These are phyloP conservation scores for Picea engelmannii DNA, from an alignment of 83 land plant species.

Conservation along the genomic window DNA sequence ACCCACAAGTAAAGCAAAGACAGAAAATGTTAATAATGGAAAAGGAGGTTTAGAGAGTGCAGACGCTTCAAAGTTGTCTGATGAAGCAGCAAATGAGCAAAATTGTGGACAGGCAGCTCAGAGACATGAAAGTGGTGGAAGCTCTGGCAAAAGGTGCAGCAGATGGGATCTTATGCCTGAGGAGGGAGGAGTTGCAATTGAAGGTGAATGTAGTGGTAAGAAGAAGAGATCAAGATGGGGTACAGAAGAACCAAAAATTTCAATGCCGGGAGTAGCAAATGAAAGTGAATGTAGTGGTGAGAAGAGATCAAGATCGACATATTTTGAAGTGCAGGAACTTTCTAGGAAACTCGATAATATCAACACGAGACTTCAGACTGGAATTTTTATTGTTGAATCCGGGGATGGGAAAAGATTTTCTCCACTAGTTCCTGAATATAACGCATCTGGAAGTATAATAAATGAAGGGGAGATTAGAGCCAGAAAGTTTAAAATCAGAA, in stretches of 20 bases:
- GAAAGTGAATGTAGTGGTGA: too few relatives aligned
- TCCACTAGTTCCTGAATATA: conserved; percentile 74
- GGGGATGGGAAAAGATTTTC: conserved; percentile 69
- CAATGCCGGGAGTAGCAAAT: conserved; percentile 35
- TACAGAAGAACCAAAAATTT: conserved; percentile 45
- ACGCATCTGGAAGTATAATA: conserved; percentile 62
- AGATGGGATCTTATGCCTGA: conserved; percentile 5
- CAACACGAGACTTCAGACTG: conserved; percentile 49
- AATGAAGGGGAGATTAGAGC: conserved; percentile 71
- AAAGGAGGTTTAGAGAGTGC: too few relatives aligned
- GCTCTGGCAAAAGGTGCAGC: conserved; percentile 28
- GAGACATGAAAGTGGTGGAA: conserved; percentile 13
- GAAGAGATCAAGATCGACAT: conserved; percentile 11
- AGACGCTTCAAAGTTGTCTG: not conserved
- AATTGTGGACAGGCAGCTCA: not conserved
- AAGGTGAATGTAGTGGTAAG: conserved; percentile 13
- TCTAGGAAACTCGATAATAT: conserved; percentile 39
- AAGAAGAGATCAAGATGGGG: conserved; percentile 68
- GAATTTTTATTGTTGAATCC: not conserved
- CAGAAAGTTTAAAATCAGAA: too few relatives aligned
- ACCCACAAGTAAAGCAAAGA: not conserved
- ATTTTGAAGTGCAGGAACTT: conserved; percentile 55
- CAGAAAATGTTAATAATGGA: not conserved
- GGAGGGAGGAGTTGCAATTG: not conserved
- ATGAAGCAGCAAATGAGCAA: not conserved